Percentiles rank a stretch among this genome's conserved stretches.
phyloP scores from a whole-genome alignment of 805 yeast genomes.

The Candida qinlingensis region DNA sequence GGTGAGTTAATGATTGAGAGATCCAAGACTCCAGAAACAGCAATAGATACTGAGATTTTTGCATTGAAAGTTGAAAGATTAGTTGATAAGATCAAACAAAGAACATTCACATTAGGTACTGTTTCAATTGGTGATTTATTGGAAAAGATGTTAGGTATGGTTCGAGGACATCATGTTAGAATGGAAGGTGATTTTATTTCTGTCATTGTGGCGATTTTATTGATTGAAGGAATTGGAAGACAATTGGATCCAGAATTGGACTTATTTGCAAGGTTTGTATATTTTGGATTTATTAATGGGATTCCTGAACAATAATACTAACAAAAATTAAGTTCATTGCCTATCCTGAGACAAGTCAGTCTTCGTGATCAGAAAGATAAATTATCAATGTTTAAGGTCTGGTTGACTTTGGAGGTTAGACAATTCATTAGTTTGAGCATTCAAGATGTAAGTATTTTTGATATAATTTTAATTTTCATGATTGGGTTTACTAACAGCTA shows the following conservation, averaged over 20 bases:
- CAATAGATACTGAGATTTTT: conserved; percentile 75
- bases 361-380: conserved; percentile 60
- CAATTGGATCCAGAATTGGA: conserved; percentile 91
- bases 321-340: conserved; percentile 15
- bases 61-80: conserved; percentile 82
- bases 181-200: conserved; percentile 97
- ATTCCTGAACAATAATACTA: conserved; percentile 24
- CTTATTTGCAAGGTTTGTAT: conserved; percentile 92
- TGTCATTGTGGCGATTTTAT: conserved; percentile 86
- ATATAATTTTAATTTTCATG: background rate
- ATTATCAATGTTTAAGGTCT: conserved; percentile 81
- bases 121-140: conserved; percentile 88
- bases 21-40: conserved; percentile 92
- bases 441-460: conserved; percentile 54
- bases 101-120: conserved; percentile 90
- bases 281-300: conserved; percentile 31
- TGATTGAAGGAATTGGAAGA: conserved; percentile 93
- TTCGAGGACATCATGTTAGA: conserved; percentile 87
- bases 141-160: conserved; percentile 86
- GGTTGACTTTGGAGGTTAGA: conserved; percentile 87
- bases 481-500: conserved; percentile 6
- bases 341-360: conserved; percentile 65
- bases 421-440: conserved; percentile 80
- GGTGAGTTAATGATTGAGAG: conserved; percentile 96
- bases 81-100: conserved; percentile 72